A percentile compares a stretch with the other conserved stretches of the same genome.
Evolutionary conservation across 345 rosid genomes (phyloP).

Genomic region (Psidium guajava): DNA sequence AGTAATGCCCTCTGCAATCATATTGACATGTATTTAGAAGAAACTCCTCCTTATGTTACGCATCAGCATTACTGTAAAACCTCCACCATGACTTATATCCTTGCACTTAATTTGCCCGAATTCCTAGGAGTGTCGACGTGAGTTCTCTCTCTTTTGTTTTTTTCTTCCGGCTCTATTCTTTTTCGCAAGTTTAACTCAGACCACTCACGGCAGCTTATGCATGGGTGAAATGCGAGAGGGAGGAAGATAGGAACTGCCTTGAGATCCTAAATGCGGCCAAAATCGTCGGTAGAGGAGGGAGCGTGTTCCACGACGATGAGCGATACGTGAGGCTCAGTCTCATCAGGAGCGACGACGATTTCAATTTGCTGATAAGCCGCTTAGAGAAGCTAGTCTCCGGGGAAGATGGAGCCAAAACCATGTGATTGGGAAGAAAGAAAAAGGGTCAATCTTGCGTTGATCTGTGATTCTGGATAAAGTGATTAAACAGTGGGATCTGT

Average conservation of each 20-base stretch:
- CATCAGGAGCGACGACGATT: constrained; percentile 43
- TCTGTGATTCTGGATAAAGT: neutral
- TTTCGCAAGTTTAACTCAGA: neutral
- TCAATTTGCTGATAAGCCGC: constrained; percentile 24
- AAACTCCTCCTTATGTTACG: neutral
- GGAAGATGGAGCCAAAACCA: constrained; percentile 12
- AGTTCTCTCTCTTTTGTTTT: neutral
- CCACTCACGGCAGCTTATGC: constrained; percentile 41
- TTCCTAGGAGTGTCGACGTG: neutral
- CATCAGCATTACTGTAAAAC: neutral
- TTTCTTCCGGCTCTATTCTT: neutral
- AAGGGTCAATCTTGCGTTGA: neutral
- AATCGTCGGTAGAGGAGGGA: constrained; percentile 38
- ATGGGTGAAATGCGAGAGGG: constrained; percentile 56
- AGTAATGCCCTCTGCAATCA: neutral
- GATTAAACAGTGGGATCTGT: neutral
- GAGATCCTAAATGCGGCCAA: constrained; percentile 32
- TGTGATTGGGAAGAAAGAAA: neutral
- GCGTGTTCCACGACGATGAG: constrained; percentile 15
- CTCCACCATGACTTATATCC: neutral
- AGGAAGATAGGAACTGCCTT: constrained; percentile 35
- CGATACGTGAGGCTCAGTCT: constrained; percentile 43
- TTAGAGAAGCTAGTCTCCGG: constrained; percentile 9
- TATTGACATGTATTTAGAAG: neutral
- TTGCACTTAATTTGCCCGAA: neutral